Evolutionary conservation across 352 stramenopile genomes (phyloP).

Genomic region (Phytophthora tubulina): DNA sequence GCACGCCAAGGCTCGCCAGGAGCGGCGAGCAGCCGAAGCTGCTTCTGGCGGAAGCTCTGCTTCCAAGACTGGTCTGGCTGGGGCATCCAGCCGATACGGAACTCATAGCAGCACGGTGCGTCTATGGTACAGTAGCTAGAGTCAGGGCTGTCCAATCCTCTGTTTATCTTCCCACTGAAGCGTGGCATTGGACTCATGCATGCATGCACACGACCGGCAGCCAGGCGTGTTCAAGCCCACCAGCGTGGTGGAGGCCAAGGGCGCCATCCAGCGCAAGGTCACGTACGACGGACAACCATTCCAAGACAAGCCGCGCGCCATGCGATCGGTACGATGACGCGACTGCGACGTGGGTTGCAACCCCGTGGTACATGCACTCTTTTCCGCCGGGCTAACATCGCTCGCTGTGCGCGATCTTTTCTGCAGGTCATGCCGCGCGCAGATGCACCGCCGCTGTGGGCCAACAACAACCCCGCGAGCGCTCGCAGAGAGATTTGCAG

Average conservation of each 20-base stretch:
- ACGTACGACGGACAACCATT: constrained; percentile 68
- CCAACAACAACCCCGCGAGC: constrained; percentile 54
- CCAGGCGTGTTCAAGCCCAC: constrained; percentile 57
- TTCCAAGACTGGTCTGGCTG: constrained; percentile 14
- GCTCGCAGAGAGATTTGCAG: constrained; percentile 58
- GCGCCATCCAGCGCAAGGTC: constrained; percentile 61
- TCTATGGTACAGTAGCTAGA: background rate
- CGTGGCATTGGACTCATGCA: background rate
- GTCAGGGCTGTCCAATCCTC: constrained; percentile 6
- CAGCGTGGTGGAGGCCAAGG: constrained; percentile 61
- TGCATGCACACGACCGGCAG: constrained; percentile 27
- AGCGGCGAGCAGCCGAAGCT: constrained; percentile 3
- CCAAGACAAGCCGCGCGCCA: constrained; percentile 40
- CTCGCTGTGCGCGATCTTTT: constrained; percentile 22
- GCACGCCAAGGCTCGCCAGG: constrained; percentile 60
- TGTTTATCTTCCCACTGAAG: background rate
- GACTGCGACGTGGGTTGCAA: constrained; percentile 7
- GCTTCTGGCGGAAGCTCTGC: background rate
- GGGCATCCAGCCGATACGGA: background rate
- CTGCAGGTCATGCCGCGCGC: constrained; percentile 27
- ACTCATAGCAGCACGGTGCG: constrained; percentile 20
- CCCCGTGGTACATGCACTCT: background rate
- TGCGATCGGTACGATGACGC: constrained; percentile 48
- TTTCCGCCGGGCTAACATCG: background rate
- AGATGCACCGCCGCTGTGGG: constrained; percentile 55